A percentile compares a stretch with the other conserved stretches of the same genome.
Conservation (phyloP, 1,284 basidiomycete species). For the Rhodotorula mucilaginosa region DNA sequence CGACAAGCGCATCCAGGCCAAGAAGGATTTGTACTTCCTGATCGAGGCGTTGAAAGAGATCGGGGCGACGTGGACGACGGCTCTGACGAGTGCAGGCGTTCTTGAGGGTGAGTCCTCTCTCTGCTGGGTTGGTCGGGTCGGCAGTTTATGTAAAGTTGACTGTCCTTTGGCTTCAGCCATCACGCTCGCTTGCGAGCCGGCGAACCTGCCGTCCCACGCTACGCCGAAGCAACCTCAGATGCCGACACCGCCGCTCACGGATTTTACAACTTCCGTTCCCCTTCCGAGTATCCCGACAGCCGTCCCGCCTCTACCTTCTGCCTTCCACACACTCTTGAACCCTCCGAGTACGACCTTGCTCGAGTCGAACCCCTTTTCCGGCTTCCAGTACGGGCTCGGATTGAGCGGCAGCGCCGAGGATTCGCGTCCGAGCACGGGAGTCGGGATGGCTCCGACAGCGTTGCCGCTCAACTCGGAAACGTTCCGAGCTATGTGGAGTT, state of each 20-base stretch:
- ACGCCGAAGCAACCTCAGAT: neutral
- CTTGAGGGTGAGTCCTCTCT: constrained; percentile 26
- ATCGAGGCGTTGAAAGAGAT: constrained; percentile 34
- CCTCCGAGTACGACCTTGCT: too few relatives aligned
- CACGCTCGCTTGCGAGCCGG: neutral
- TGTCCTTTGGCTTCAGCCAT: neutral
- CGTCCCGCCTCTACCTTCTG: neutral
- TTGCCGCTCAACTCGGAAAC: neutral
- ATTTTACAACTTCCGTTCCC: neutral
- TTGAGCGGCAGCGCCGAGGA: neutral
- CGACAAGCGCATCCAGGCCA: constrained; percentile 20
- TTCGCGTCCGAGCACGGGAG: neutral
- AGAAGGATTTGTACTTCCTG: constrained; percentile 30
- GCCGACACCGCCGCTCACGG: neutral
- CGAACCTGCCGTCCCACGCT: neutral
- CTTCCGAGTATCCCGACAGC: neutral
- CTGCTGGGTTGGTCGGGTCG: too few relatives aligned
- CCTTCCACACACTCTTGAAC: neutral
- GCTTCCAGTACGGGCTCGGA: neutral
- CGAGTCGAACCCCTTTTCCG: neutral
- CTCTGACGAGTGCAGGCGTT: constrained; percentile 29
- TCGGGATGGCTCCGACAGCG: neutral
- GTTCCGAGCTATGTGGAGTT: neutral
- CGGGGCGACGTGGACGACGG: constrained; percentile 35
- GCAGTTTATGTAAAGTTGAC: too few relatives aligned